Evolutionary conservation across 129 eudicot genomes (phyloP), one percentile per base, ranked within the genome.

Genomic region (Deinandra increscens): DNA sequence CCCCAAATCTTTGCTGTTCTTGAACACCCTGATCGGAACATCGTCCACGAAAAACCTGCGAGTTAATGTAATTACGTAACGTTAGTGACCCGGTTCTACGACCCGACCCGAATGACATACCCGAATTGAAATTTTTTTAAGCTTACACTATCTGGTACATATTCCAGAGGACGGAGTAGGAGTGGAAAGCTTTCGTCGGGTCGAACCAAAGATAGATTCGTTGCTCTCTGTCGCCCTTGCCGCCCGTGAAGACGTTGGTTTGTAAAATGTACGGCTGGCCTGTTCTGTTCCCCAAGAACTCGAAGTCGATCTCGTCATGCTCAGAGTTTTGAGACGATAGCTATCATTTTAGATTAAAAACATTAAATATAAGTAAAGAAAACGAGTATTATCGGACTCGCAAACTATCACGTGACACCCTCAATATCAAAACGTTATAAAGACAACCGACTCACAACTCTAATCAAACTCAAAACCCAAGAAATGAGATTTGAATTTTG

Each of bases 231-330:
- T 90, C 86, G 36, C 97, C 97, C 48, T 87, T 90, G 14, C 97
- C 97, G 18, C 97, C 97, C 1, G 97, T 87, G 87, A 82, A 90
- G 6, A 90, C 95, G 39, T 90, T 90, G 0, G 97, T 90, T 73
- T 90, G 97, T 60, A 90, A 72, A 26, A 90, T 87, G 72, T 90
- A 90, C 26, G 97, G 97, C 59, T 90, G 91, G 55, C 97, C 97
- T 4, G 81, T 79, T 56, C 91, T 83, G 74, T 90, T 90, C 45
- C 97, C 97, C 80, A 90, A 71, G 81, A 90, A 90, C 87, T 90
- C 97, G n/a, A 90, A 90, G 70, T 90, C 97, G 55, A 90, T 87
- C 66, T 90, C 97, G 43, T 90, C 97, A 31, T 90, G 97, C 86
- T 90, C 97, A 4, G 84, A 73, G 86, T 83, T 90, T 81, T 87